Evolutionary conservation across 208 protist genomes (phyloP), one percentile per base, ranked within the genome.

Genomic region (Trypanosoma conorhini): DNA sequence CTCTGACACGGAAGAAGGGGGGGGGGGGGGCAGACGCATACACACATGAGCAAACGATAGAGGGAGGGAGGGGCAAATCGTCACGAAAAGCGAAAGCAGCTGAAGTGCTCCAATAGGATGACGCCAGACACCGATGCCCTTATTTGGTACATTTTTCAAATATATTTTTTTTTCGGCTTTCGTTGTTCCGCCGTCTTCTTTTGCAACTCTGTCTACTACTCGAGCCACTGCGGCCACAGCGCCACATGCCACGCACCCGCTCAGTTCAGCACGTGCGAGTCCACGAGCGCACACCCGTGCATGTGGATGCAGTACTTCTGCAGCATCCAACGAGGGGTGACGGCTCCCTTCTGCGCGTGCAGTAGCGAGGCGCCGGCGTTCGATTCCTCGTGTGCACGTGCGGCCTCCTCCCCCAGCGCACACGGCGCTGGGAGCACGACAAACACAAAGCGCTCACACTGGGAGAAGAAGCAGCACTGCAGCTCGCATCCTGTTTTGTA

Each of bases 361-460:
- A 46, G 5, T 33, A 44, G 38, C 9, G 44, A 9, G 30, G 8
- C 19, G 44, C 35, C 42, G 50, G 21, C n/a, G 19, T 31, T 26
- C 17, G 12, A 35, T 35, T 52, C 44, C 30, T 33, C 26, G 15
- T 48, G 60, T 22, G 40, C 3, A 8, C 26, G 8, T 4, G 48
- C 52, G 19, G 9, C 33, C 12, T 51, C 42, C 21, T 31, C 5
- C 28, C 54, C 17, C 31, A 38, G 17, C 7, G 33, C 38, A 21
- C 24, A 46, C n/a, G 31, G 13, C 22, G 22, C 28, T 4, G 60
- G 72, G 38, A 67, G 54, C 46, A 77, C 57, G 60, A 77, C 72
- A 65, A 60, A 77, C 19, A 77, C 66, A 70, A 56, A 67, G 28
- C 22, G 65, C 28, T 54, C 66, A 77, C 67, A 35, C 12, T 72